A percentile compares a stretch with the other conserved stretches of the same genome.
Evolutionary conservation across 1,139 yeast species (phyloP).

Genomic region (Saccharomyces hybrid): DNA sequence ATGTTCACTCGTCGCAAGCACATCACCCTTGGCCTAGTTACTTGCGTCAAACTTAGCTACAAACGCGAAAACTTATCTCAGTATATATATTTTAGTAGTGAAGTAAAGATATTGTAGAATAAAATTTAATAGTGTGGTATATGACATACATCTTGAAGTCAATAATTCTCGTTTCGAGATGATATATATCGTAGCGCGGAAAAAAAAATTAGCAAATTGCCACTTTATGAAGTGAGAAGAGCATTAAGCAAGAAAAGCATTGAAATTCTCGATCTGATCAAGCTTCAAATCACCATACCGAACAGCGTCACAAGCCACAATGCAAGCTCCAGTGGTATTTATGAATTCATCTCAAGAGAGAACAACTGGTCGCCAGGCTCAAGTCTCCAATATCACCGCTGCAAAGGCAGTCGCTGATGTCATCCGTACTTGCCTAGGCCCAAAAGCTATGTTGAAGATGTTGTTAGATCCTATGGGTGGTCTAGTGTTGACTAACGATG

Average conservation of each 20-base stretch:
- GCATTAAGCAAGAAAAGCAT: neutral
- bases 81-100: neutral
- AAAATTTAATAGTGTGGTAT: too few relatives aligned
- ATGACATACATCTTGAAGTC: too few relatives aligned
- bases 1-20: neutral
- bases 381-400: conserved; percentile 91
- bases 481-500: conserved; percentile 93
- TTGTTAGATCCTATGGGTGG: conserved; percentile 98
- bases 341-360: conserved; percentile 85
- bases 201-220: neutral
- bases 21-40: neutral
- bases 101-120: too few relatives aligned
- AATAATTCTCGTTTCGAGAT: neutral
- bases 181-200: neutral
- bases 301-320: conserved; percentile 21
- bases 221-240: neutral
- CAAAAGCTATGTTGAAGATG: conserved; percentile 98
- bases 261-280: neutral
- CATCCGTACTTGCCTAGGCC: conserved; percentile 97
- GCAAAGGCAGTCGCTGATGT: conserved; percentile 98
- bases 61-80: neutral
- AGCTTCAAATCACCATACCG: neutral
- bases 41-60: neutral
- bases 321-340: conserved; percentile 73
- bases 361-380: conserved; percentile 96